Base-by-base conservation (phyloP, 2,329 filamentous ascomycete genomes). In the Blastomyces percursus region DNA sequence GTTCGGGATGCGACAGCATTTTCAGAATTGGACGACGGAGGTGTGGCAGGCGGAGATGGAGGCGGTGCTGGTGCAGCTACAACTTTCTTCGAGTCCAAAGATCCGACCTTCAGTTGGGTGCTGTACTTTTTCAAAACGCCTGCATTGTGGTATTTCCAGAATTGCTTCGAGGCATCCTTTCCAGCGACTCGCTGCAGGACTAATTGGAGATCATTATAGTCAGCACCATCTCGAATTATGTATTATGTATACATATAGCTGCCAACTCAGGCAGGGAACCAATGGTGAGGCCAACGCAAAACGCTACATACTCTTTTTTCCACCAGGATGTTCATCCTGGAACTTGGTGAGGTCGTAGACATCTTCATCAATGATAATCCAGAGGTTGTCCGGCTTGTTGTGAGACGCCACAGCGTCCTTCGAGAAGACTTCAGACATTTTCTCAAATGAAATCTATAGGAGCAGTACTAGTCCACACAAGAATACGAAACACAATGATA, bases 341-440 rank as follows among this genome's bases (percentile, higher is more conserved):
- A 93, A 93, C 72, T 86, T 91, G 69, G 91, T 96, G 70, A 97
- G 75, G 73, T 99, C 93, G 77, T 96, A 97, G 68, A 97, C 93
- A 76, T 97, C 93, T 71, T 92, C 89, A 69, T 97, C 93, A 68
- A 97, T 86, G 67, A 95, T 85, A 72, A 97, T 90, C 85, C 87
- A 97, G 65, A 96, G 82, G 73, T 87, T 87, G 72, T 91, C 86
- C 55, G 87, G 77, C 79, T 93, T 96, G 82, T 91, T 96, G 78
- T 97, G 92, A 78, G 89, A 86, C 73, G 92, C 87, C 66, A 99
- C 93, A 74, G 96, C 92, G 79, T 84, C 84, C 67, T 86, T 82
- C 61, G 87, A 88, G 75, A 96, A 96, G 38, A 84, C 88, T 79
- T 94, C 89, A 59, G 92, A 89, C 94, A 99, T 99, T 71, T 63